A percentile compares a stretch with the other conserved stretches of the same genome.
Conservation (phyloP, 768 basidiomycete species). For the Russula vinacea region DNA sequence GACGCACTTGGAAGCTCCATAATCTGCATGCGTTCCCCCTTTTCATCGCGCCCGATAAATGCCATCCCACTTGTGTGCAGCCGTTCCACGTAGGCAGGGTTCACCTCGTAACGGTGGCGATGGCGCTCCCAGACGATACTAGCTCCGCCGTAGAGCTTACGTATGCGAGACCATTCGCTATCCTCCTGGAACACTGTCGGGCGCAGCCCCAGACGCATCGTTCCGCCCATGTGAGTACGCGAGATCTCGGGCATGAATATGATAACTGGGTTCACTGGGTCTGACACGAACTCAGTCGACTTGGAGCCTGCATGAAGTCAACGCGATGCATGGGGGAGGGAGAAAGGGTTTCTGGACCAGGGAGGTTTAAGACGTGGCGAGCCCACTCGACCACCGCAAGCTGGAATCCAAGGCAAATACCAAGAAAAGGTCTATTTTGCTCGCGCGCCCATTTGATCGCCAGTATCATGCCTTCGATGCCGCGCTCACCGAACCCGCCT, state of each 20-base stretch:
- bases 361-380: constrained; percentile 70
- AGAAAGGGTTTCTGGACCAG: constrained; percentile 44
- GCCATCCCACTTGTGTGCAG: constrained; percentile 70
- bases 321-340: constrained; percentile 3
- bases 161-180: constrained; percentile 70
- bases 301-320: constrained; percentile 60
- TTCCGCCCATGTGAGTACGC: constrained; percentile 96
- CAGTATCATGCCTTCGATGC: constrained; percentile 95
- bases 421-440: constrained; percentile 91
- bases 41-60: constrained; percentile 89
- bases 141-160: constrained; percentile 79
- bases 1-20: constrained; percentile 77
- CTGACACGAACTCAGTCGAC: constrained; percentile 74
- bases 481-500: constrained; percentile 91
- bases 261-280: constrained; percentile 67
- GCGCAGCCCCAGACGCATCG: constrained; percentile 97
- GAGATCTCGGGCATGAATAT: constrained; percentile 99
- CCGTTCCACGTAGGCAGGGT: constrained; percentile 76
- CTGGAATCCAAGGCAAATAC: constrained; percentile 98
- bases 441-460: constrained; percentile 98
- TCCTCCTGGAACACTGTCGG: constrained; percentile 83
- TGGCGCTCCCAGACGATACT: constrained; percentile 93
- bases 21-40: constrained; percentile 97
- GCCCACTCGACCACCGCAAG: constrained; percentile 96
- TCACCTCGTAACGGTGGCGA: constrained; percentile 94